A percentile compares a stretch with the other conserved stretches of the same genome.
phyloP scores from a whole-genome alignment of 1,284 basidiomycete genomes.

The Cryptococcus wingfieldii region DNA sequence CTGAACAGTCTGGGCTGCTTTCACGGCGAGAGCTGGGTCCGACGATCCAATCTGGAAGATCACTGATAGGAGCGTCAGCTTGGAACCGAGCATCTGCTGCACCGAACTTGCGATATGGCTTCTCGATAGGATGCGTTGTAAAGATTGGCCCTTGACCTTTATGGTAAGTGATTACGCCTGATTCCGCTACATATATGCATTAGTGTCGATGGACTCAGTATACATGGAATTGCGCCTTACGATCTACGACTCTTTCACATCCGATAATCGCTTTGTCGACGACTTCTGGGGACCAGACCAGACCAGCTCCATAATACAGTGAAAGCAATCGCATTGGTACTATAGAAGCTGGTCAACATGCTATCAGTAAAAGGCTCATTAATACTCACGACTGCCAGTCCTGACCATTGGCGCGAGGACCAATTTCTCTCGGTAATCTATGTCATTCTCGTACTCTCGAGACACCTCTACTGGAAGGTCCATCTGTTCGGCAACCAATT shows the following conservation, averaged over 20 bases:
- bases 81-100: background rate
- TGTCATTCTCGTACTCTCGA: slow-evolving; percentile 32
- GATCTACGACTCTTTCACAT: slow-evolving; percentile 73
- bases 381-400: slow-evolving; percentile 70
- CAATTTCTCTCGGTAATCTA: slow-evolving; percentile 65
- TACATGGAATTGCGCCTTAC: slow-evolving; percentile 53
- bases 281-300: slow-evolving; percentile 97
- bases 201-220: slow-evolving; percentile 5
- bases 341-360: slow-evolving; percentile 6
- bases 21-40: slow-evolving; percentile 80
- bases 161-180: slow-evolving; percentile 84
- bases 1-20: slow-evolving; percentile 81
- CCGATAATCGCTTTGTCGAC: slow-evolving; percentile 96
- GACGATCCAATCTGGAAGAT: slow-evolving; percentile 81
- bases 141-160: slow-evolving; percentile 75
- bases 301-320: slow-evolving; percentile 85
- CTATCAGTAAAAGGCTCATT: background rate
- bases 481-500: slow-evolving; percentile 34
- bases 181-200: slow-evolving; percentile 56
- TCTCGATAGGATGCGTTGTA: slow-evolving; percentile 90
- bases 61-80: slow-evolving; percentile 23
- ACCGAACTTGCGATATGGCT: slow-evolving; percentile 58
- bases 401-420: slow-evolving; percentile 94
- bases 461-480: slow-evolving; percentile 27
- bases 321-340: slow-evolving; percentile 63